Base-by-base conservation (phyloP, 2,329 filamentous ascomycete species). In the Phyllosticta citrichinensis region DNA sequence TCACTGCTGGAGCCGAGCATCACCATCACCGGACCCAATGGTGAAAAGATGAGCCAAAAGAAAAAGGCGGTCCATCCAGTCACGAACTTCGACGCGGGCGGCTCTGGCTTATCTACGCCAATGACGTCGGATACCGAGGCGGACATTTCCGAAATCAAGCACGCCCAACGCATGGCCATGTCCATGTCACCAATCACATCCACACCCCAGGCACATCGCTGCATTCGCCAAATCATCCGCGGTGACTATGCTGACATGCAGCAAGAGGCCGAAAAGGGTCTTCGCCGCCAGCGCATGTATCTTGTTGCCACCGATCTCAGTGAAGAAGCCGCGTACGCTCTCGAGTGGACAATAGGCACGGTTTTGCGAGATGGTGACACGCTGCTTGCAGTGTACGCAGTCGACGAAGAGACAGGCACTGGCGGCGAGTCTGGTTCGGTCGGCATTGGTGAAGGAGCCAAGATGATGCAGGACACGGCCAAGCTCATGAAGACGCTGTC, bases 271-370 rank as follows among this genome's bases (percentile, higher is more conserved):
- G 86, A 92, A 61, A 87, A 90, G 12, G 89, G 91, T 58, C 81
- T 89, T 56, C 85, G 89, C 56, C 84, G 89, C 58, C 83, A 93
- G 63, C 84, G 94, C 58, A 95, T 94, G 68, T 99, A 97, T 71
- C 78, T 99, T 17, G 91, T 97, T n/a, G 93, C 94, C 2, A 97
- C 91, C 0, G 94, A 99, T 73, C 78, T 97, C 3, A 97, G 92
- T 66, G 89, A 94, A 47, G 94, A 99, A 76, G 92, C 93, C 4
- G 89, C 90, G 6, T 95, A 97, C 72, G 94, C 94, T 1, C 80
- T 99, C 33, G 94, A 99, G 73, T 99, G 94, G 94, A 94, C 93
- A 0, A 92, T 99, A 61, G 94, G 94, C 8, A 97, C 93, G 0
- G 91, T 97, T 5, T 80, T 99, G 30, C 84, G 94, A 56, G 92